These are phyloP conservation scores for Fallopia convolvulus DNA, from an alignment of 148 eudicot genomes.

Conservation along the genomic window DNA sequence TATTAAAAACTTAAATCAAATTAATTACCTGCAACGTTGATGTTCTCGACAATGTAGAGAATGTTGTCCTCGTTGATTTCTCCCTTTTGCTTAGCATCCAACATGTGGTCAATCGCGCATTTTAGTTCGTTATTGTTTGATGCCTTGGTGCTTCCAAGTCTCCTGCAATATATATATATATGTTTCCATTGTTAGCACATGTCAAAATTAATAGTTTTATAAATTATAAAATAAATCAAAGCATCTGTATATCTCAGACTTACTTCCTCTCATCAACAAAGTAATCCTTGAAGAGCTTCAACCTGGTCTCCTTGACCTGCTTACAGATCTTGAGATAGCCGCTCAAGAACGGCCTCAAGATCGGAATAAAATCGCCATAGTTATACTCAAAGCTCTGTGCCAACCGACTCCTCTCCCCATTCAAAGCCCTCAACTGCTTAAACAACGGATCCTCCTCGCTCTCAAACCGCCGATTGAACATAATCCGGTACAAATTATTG, in stretches of 20 bases:
- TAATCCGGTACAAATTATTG: conserved; percentile 39
- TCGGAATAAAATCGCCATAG: conserved; percentile 48
- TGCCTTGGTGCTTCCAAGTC: conserved; percentile 25
- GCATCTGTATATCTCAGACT: too few relatives aligned
- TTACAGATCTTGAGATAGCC: conserved; percentile 37
- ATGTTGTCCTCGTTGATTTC: conserved; percentile 63
- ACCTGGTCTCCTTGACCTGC: conserved; percentile 33
- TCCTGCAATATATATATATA: conserved; percentile 17
- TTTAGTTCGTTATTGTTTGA: conserved; percentile 27
- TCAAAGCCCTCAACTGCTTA: conserved; percentile 24
- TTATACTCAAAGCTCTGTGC: conserved; percentile 55
- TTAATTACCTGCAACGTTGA: conserved; percentile 34
- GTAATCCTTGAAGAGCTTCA: conserved; percentile 32
- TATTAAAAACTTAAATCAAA: too few relatives aligned
- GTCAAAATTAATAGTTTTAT: too few relatives aligned
- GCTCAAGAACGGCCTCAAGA: conserved; percentile 42
- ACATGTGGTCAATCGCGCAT: conserved; percentile 64
- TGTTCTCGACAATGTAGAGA: conserved; percentile 66
- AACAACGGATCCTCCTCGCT: conserved; percentile 36
- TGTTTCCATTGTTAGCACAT: neutral
- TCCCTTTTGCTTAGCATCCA: conserved; percentile 53
- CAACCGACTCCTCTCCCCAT: conserved; percentile 40
- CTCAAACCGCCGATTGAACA: conserved; percentile 39
- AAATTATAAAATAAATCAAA: too few relatives aligned
- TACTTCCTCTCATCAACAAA: conserved; percentile 39